Evolutionary conservation across 176 grass and related monocot genomes (phyloP).

Genomic region (Oryza brachyantha): DNA sequence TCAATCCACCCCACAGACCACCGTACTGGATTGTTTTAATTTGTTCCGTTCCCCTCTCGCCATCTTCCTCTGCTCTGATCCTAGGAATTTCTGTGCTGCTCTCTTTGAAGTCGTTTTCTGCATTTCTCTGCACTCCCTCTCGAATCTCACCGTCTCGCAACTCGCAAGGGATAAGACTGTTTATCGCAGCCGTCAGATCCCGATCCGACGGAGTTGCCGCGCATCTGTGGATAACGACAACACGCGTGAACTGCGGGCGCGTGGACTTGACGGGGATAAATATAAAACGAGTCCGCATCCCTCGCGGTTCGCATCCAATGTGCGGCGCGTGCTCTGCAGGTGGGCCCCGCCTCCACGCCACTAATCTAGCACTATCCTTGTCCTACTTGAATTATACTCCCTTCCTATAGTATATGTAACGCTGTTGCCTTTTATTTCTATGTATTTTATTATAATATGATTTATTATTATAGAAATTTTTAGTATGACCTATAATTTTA

Average conservation of each 20-base stretch:
- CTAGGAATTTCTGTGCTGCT: not conserved
- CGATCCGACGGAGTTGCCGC: not conserved
- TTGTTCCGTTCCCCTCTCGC: too few species aligned
- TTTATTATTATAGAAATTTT: too few species aligned
- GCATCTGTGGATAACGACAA: not conserved
- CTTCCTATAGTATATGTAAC: too few species aligned
- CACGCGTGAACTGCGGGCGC: not conserved
- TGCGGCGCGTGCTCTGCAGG: conserved; percentile 25
- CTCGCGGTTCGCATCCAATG: not conserved
- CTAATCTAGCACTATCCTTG: not conserved
- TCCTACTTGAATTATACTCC: not conserved
- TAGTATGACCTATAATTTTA: too few species aligned
- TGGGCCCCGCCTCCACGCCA: not conserved
- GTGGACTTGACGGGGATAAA: not conserved
- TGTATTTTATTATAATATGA: too few species aligned
- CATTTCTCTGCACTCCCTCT: not conserved
- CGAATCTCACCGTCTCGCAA: not conserved
- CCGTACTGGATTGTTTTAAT: too few species aligned
- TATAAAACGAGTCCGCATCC: too few species aligned
- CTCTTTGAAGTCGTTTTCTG: not conserved
- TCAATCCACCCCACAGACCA: too few species aligned
- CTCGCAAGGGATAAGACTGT: not conserved
- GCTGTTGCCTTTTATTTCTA: too few species aligned
- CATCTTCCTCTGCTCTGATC: not conserved
- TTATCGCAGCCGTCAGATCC: not conserved